Conservation (phyloP, 2,329 filamentous ascomycete genomes). For the Cytospora leucostoma region DNA sequence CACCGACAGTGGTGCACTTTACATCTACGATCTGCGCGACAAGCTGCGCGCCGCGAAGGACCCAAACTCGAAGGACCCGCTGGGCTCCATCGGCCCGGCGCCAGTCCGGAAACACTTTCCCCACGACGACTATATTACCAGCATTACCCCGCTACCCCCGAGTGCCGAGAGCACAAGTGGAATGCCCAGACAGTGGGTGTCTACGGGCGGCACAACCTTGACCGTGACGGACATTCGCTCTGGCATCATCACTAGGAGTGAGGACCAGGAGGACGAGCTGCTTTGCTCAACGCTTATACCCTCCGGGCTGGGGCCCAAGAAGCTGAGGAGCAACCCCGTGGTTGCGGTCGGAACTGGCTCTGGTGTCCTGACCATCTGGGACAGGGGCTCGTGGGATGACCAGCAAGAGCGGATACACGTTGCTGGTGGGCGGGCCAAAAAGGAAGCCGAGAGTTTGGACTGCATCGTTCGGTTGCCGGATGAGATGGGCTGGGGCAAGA, state of each 20-base stretch:
- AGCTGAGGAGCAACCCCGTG: constrained; percentile 68
- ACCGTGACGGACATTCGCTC: constrained; percentile 86
- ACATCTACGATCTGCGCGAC: constrained; percentile 81
- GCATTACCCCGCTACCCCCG: constrained; percentile 79
- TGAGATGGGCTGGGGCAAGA: constrained; percentile 67
- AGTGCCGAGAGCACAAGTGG: constrained; percentile 81
- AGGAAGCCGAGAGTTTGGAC: constrained; percentile 77
- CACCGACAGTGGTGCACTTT: constrained; percentile 85
- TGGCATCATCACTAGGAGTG: constrained; percentile 83
- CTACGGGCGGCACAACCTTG: constrained; percentile 86
- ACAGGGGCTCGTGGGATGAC: constrained; percentile 92
- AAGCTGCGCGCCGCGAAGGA: constrained; percentile 32
- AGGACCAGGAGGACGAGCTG: constrained; percentile 93
- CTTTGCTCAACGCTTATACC: constrained; percentile 78
- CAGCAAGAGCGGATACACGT: constrained; percentile 87
- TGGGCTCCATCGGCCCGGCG: constrained; percentile 55
- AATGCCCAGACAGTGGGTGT: constrained; percentile 92
- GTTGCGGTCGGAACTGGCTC: constrained; percentile 74
- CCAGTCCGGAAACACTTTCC: constrained; percentile 81
- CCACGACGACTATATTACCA: constrained; percentile 91
- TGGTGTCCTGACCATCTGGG: constrained; percentile 89
- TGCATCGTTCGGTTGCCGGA: constrained; percentile 72
- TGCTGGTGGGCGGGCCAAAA: constrained; percentile 53
- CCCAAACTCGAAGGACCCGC: constrained; percentile 4
- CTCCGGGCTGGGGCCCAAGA: constrained; percentile 67